Evolutionary conservation across 2,329 filamentous ascomycete species (phyloP).

Genomic region (Fusarium duplospermum): DNA sequence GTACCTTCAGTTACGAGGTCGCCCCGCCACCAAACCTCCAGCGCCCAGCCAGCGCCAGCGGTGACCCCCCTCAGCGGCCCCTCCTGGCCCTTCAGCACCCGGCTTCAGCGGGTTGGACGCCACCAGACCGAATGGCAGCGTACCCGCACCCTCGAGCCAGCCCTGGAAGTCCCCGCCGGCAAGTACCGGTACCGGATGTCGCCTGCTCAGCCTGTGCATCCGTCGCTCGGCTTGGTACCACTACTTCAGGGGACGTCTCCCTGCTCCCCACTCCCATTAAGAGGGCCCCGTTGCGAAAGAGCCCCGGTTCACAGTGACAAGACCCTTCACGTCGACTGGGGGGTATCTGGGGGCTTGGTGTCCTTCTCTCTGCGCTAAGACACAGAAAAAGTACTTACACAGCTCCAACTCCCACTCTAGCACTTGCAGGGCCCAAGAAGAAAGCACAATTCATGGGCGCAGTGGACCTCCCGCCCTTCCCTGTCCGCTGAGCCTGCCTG

Average conservation of each 20-base stretch:
- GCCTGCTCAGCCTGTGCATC: not conserved
- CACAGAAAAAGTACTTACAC: constrained; percentile 17
- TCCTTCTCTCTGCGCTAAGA: constrained; percentile 21
- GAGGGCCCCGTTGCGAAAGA: constrained; percentile 16
- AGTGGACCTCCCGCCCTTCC: constrained; percentile 34
- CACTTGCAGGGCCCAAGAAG: constrained; percentile 25
- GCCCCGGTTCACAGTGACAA: constrained; percentile 21
- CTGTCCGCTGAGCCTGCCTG: constrained; percentile 23
- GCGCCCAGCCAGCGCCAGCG: constrained; percentile 19
- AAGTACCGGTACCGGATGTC: constrained; percentile 25
- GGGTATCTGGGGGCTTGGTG: constrained; percentile 25
- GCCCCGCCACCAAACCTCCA: constrained; percentile 31
- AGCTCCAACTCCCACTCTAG: constrained; percentile 20
- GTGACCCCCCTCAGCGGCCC: constrained; percentile 24
- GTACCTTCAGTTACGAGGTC: constrained; percentile 35
- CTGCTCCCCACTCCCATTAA: constrained; percentile 21
- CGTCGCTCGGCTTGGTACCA: constrained; percentile 13
- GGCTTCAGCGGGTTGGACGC: constrained; percentile 32
- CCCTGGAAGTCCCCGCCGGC: constrained; percentile 16
- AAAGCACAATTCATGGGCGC: constrained; percentile 35
- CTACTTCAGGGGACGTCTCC: constrained; percentile 28
- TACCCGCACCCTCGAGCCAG: constrained; percentile 19
- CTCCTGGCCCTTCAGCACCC: constrained; percentile 19
- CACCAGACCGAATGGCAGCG: constrained; percentile 29
- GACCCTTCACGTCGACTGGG: constrained; percentile 37